Base-by-base conservation (phyloP, 768 basidiomycete genomes). In the Pulveroboletus sp. region DNA sequence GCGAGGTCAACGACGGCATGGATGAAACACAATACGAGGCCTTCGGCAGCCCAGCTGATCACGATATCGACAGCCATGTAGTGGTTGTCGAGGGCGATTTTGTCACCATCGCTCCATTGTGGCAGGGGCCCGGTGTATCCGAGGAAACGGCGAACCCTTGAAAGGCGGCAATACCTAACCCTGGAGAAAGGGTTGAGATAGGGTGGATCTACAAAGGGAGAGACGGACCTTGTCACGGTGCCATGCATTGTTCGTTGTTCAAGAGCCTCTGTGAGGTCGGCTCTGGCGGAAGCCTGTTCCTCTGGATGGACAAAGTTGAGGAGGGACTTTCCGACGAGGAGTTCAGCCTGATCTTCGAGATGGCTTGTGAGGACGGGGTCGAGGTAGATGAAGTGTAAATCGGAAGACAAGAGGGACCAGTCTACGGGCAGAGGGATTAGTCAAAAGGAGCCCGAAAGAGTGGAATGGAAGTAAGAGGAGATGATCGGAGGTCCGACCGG, bases 21-120 rank as follows among this genome's bases (percentile, higher is more conserved):
- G 41, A 92, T 80, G 73, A 94, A 94, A 67, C 90, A 92, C 29
- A 94, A 75, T 50, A 92, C 87, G 62, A 94, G 80, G 49, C 83
- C 86, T 52, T 92, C 87, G 14, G 88, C 87, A 42, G 88, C 90
- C 81, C 84, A 88, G 68, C 91, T 94, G 63, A 91, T 87, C 60
- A 92, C 90, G 60, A 94, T 82, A 69, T 94, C 90, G 51, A 89
- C 85, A 6, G 84, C 84, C 81, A 92, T 85, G 67, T 91, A 93
- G 62, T 90, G 72, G 24, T 72, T 68, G 72, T 93, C 88, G 16
- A 82, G 60, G 11, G 80, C 74, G 54, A 85, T 75, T 68, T 85
- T 86, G 56, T 88, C 82, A 7, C 76, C 82, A 51, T 85, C 84
- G 29, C 69, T 63, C 80, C 84, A 90, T 7, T 73, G 64, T 19